Evolutionary conservation across 2,329 filamentous ascomycete species (phyloP), one percentile per base, ranked within the genome.

Genomic region (Allantophomopsis cytisporea): DNA sequence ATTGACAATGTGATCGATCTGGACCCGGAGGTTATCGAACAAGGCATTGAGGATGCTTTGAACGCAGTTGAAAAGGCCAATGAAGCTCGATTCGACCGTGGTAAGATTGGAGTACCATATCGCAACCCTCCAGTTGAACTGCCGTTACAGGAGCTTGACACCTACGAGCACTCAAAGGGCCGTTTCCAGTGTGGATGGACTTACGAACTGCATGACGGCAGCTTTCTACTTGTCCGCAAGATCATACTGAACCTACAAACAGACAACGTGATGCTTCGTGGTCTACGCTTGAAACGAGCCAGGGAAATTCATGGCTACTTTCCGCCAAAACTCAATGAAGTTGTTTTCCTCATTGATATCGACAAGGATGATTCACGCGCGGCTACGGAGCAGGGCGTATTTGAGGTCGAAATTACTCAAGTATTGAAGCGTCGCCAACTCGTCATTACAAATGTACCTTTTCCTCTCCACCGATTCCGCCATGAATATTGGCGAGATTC

Each of bases 371-470:
- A 68, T 30, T 42, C 45, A 0, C 44, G 57, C 3, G 28, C 45
- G 0, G 39, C 50, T 0, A 39, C 60, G 1, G 42, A 55, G 0
- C 64, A 71, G 15, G 53, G 60, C 0, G 41, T 63, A 0, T 47
- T 68, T 0, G 66, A 73, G 2, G 50, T 78, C 0, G 34, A 54
- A 0, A 40, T 67, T 0, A 37, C 46, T 0, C 43, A 59, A 0
- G 58, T 78, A 0, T 47, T 60, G 2, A 44, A 54, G 1, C 54
- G 63, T 6, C 57, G 72, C 1, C 51, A 51, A 0, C 54, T 83
- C 0, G 50, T 63, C 1, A 55, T 68, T 2, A 83, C 78, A 0
- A 85, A 83, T 42, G 53, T 62, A 0, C 47, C 54, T 0, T 75
- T 65, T 34, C 68, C 69, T 0, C 41, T 52, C 0, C 58, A 60